These are phyloP conservation scores for Daucus carota DNA, from an alignment of 129 eudicot genomes.

Conservation along the genomic window DNA sequence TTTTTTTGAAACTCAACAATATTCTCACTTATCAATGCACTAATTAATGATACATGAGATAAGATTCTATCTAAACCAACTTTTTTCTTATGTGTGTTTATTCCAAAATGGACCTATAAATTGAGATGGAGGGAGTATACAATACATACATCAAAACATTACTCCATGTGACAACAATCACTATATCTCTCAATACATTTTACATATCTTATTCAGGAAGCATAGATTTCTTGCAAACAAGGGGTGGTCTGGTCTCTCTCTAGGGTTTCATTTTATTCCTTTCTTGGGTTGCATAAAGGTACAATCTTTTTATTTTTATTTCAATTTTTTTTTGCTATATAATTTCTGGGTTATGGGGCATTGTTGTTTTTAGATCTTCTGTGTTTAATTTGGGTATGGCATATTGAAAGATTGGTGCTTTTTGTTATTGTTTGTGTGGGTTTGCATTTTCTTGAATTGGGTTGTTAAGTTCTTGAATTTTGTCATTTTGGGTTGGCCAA, in stretches of 20 bases:
- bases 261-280: constrained; percentile 4
- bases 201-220: background rate
- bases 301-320: background rate
- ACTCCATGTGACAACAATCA: background rate
- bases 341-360: background rate
- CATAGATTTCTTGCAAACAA: background rate
- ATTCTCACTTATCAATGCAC: too few relatives aligned
- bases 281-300: background rate
- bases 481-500: constrained; percentile 10
- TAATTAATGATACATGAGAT: too few relatives aligned
- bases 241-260: constrained; percentile 7
- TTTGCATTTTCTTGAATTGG: constrained; percentile 3
- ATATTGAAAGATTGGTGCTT: background rate
- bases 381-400: background rate
- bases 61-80: too few relatives aligned
- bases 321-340: background rate
- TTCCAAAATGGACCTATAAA: too few relatives aligned
- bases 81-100: too few relatives aligned
- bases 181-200: background rate
- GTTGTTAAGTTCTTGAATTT: background rate
- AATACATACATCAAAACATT: background rate
- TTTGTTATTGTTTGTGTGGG: background rate
- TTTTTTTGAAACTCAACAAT: too few relatives aligned
- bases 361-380: background rate
- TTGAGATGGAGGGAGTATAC: too few relatives aligned